phyloP scores from a whole-genome alignment of 2,329 filamentous ascomycete species.

The Colletotrichum neosansevieriae region DNA sequence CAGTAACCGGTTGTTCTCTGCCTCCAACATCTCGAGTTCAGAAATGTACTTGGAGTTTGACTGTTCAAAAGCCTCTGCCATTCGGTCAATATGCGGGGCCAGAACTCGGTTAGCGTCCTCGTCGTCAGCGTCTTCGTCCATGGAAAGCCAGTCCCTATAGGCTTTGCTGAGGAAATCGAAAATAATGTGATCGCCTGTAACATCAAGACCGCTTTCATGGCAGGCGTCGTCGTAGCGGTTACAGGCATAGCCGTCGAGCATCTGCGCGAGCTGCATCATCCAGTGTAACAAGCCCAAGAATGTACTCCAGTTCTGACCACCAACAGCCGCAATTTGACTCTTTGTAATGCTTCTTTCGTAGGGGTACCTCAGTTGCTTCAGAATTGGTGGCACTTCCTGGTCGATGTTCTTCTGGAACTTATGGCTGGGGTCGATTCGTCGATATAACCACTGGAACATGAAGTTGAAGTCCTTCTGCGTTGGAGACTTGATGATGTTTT shows the following conservation, averaged over 20 bases:
- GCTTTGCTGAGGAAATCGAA: constrained; percentile 91
- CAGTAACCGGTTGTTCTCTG: constrained; percentile 82
- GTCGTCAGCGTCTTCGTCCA: constrained; percentile 88
- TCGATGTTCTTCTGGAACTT: constrained; percentile 95
- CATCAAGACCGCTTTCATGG: constrained; percentile 86
- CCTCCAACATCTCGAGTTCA: constrained; percentile 87
- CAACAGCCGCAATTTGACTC: constrained; percentile 93
- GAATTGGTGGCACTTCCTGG: constrained; percentile 89
- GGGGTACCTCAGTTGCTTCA: constrained; percentile 94
- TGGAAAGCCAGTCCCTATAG: constrained; percentile 93
- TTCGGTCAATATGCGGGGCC: constrained; percentile 84
- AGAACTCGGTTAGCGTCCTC: constrained; percentile 85
- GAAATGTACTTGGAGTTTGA: constrained; percentile 87
- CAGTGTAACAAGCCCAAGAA: constrained; percentile 95
- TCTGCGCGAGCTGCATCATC: constrained; percentile 98
- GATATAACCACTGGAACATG: constrained; percentile 99
- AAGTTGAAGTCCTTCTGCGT: constrained; percentile 98
- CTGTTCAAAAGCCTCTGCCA: constrained; percentile 88
- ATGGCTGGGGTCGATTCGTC: constrained; percentile 93
- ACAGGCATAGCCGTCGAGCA: constrained; percentile 85
- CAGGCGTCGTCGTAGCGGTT: constrained; percentile 92
- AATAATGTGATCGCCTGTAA: constrained; percentile 90
- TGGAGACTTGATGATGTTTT: constrained; percentile 91
- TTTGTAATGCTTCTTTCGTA: constrained; percentile 97
- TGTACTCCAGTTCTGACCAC: constrained; percentile 96